A percentile compares a stretch with the other conserved stretches of the same genome.
Evolutionary conservation across 345 rosid genomes (phyloP).

Genomic region (Bretschneidera sinensis): DNA sequence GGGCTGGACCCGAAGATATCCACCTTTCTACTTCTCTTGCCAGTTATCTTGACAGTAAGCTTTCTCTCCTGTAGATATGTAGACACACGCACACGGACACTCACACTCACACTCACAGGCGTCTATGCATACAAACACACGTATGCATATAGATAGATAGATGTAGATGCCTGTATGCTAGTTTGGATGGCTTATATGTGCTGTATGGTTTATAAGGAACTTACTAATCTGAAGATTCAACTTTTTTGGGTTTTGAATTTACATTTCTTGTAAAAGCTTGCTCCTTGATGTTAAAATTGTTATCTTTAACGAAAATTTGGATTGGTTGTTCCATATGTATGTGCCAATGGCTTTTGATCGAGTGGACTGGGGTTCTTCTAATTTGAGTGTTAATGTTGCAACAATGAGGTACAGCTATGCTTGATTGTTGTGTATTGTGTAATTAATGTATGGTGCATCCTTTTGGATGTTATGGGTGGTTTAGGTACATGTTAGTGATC

Average conservation of each 20-base stretch:
- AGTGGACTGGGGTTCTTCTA: background rate
- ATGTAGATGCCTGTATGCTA: background rate
- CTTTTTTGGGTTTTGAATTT: no score
- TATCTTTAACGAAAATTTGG: background rate
- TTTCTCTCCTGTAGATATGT: background rate
- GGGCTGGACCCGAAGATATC: conserved; percentile 82
- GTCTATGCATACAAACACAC: background rate
- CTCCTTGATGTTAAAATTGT: background rate
- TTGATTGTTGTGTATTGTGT: no score
- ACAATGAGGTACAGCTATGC: no score
- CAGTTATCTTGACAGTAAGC: conserved; percentile 81
- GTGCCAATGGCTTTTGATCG: background rate
- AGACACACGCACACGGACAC: background rate
- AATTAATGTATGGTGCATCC: no score
- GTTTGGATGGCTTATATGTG: no score
- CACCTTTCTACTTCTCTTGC: conserved; percentile 91
- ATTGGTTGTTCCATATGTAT: background rate
- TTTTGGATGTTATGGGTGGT: no score
- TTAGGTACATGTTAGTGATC: no score
- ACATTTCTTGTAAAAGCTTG: background rate
- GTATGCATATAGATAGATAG: conserved; percentile 4
- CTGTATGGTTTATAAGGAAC: background rate
- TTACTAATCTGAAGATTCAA: background rate
- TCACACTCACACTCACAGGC: no score
- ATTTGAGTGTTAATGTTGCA: no score